A percentile compares a stretch with the other conserved stretches of the same genome.
These are phyloP conservation scores for Cryphonectria radicalis DNA, from an alignment of 2,329 filamentous ascomycete species.

Conservation along the genomic window DNA sequence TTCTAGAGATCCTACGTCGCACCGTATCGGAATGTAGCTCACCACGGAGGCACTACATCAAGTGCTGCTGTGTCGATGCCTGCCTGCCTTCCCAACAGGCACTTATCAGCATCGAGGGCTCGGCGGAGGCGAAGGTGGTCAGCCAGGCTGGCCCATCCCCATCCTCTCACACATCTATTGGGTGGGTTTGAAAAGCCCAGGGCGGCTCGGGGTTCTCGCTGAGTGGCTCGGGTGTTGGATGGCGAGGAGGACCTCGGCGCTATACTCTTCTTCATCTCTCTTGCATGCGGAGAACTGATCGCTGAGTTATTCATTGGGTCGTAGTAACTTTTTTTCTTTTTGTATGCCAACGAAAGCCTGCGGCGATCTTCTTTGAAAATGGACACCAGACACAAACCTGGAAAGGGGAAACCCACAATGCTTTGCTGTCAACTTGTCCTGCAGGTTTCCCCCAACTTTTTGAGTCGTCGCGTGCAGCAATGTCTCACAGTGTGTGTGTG, in stretches of 20 bases:
- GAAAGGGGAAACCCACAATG: neutral
- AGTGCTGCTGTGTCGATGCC: neutral
- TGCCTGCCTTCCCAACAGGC: slow-evolving; percentile 4
- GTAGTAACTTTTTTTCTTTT: neutral
- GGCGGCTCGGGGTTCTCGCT: neutral
- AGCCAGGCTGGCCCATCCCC: neutral
- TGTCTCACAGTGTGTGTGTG: neutral
- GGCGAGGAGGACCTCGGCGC: neutral
- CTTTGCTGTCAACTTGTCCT: slow-evolving; percentile 2
- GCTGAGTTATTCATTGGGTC: neutral
- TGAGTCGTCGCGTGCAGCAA: neutral
- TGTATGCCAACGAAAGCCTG: neutral
- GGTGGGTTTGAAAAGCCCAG: neutral
- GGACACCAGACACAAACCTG: neutral
- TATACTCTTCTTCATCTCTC: neutral
- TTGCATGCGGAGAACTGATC: neutral
- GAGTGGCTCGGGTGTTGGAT: neutral
- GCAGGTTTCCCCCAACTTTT: neutral
- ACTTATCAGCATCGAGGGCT: neutral
- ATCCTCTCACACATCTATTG: neutral
- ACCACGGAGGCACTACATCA: neutral
- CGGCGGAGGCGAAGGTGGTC: neutral
- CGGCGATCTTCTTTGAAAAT: neutral
- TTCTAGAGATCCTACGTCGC: neutral
- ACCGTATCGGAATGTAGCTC: neutral